Conservation (phyloP, 768 basidiomycete species). For the Cyathus striatus region DNA sequence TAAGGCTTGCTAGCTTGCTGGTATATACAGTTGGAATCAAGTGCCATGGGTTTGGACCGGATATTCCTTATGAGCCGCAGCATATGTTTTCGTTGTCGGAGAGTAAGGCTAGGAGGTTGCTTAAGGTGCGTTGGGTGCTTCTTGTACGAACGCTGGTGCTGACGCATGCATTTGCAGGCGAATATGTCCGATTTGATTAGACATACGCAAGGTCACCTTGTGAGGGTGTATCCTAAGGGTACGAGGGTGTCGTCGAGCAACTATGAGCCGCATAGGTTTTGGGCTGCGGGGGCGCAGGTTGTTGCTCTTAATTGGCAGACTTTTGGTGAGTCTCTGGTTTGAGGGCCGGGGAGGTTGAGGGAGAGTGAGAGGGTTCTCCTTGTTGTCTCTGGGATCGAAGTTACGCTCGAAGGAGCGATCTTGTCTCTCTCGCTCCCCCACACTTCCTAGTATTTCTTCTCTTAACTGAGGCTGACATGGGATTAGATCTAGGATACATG, state of each 20-base stretch:
- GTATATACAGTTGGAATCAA: slow-evolving; percentile 97
- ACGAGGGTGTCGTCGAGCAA: slow-evolving; percentile 79
- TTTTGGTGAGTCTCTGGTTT: slow-evolving; percentile 52
- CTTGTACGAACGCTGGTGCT: no score
- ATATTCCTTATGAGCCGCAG: slow-evolving; percentile 78
- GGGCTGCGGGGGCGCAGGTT: slow-evolving; percentile 85
- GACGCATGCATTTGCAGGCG: no score
- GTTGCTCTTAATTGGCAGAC: slow-evolving; percentile 99
- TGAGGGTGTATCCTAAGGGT: slow-evolving; percentile 85
- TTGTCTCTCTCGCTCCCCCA: no score
- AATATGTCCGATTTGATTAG: slow-evolving; percentile 71
- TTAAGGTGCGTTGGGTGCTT: no score
- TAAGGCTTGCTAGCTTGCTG: slow-evolving; percentile 65
- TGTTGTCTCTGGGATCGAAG: no score
- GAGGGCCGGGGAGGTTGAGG: neutral
- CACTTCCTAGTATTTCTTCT: neutral
- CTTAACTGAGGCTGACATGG: neutral
- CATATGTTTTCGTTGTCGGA: slow-evolving; percentile 95
- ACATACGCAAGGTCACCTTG: slow-evolving; percentile 80
- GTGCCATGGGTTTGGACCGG: slow-evolving; percentile 85
- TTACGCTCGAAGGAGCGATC: neutral
- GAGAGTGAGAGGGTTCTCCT: no score
- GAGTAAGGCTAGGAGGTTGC: slow-evolving; percentile 66
- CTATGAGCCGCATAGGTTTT: slow-evolving; percentile 84
- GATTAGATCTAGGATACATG: slow-evolving; percentile 77